Percentiles rank a stretch among this genome's conserved stretches.
phyloP scores from a whole-genome alignment of 2,329 filamentous ascomycete species.

The Scedosporium apiospermum region DNA sequence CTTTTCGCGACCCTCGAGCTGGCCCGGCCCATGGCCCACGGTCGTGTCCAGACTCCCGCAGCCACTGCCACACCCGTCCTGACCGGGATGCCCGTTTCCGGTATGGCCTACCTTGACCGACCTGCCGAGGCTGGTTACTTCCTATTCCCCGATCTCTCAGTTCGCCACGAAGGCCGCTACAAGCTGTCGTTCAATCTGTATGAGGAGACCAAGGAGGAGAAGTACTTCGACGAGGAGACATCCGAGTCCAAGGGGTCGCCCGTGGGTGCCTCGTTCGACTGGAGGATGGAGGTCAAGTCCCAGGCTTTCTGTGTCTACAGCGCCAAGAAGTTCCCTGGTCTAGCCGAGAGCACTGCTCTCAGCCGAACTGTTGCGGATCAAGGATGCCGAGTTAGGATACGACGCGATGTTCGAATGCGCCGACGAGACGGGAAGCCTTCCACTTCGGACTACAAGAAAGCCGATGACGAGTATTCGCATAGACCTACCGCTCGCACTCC shows the following conservation, averaged over 20 bases:
- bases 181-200: slow-evolving; percentile 87
- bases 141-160: slow-evolving; percentile 92
- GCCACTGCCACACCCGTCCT: slow-evolving; percentile 71
- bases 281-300: slow-evolving; percentile 85
- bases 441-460: slow-evolving; percentile 39
- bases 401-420: slow-evolving; percentile 88
- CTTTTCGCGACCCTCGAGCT: slow-evolving; percentile 87
- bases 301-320: slow-evolving; percentile 81
- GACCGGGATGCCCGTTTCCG: slow-evolving; percentile 88
- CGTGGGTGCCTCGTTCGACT: slow-evolving; percentile 51
- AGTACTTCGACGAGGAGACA: slow-evolving; percentile 56
- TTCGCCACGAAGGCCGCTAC: slow-evolving; percentile 90
- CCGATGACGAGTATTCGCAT: slow-evolving; percentile 52
- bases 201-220: slow-evolving; percentile 80
- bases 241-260: slow-evolving; percentile 25
- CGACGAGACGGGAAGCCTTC: slow-evolving; percentile 64
- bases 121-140: slow-evolving; percentile 79
- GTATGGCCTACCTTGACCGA: slow-evolving; percentile 91
- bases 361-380: slow-evolving; percentile 92
- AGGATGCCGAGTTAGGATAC: slow-evolving; percentile 90
- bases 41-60: slow-evolving; percentile 59
- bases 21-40: slow-evolving; percentile 72
- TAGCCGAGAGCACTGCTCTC: slow-evolving; percentile 79
- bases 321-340: slow-evolving; percentile 95
- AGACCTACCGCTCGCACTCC: slow-evolving; percentile 26